Percentiles rank a stretch among this genome's conserved stretches.
Conservation (phyloP, 768 basidiomycete species). For the Paxillus rubicundulus region DNA sequence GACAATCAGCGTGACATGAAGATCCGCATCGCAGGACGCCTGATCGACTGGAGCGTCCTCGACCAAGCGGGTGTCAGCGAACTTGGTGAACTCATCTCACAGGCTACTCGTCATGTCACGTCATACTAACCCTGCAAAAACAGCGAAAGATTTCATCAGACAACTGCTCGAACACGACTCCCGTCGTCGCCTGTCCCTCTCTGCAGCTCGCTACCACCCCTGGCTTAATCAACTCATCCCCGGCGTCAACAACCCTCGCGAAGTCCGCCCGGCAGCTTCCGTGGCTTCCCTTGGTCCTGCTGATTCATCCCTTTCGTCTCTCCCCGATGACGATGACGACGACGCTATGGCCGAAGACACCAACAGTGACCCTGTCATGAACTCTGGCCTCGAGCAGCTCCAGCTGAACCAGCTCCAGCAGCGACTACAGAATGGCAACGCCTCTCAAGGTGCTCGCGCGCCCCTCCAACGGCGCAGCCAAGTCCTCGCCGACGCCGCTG, state of each 20-base stretch:
- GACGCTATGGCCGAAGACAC: slow-evolving; percentile 11
- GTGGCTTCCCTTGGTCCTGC: slow-evolving; percentile 11
- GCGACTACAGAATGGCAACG: slow-evolving; percentile 1
- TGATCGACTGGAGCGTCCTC: slow-evolving; percentile 61
- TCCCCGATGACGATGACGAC: slow-evolving; percentile 23
- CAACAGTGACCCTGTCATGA: slow-evolving; percentile 27
- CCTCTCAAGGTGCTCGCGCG: slow-evolving; percentile 10
- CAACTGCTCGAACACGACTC: slow-evolving; percentile 67
- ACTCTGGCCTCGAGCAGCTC: slow-evolving; percentile 32
- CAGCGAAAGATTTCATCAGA: slow-evolving; percentile 66
- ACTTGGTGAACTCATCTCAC: slow-evolving; percentile 40
- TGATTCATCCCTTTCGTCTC: slow-evolving; percentile 19
- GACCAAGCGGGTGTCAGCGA: slow-evolving; percentile 36
- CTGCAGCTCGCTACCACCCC: slow-evolving; percentile 64
- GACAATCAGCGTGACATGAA: slow-evolving; percentile 58
- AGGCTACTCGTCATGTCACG: neutral
- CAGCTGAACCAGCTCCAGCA: slow-evolving; percentile 28
- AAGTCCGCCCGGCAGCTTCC: slow-evolving; percentile 2
- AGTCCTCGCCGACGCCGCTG: slow-evolving; percentile 46
- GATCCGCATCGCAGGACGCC: slow-evolving; percentile 54
- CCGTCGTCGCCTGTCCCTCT: slow-evolving; percentile 63
- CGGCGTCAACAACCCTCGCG: neutral
- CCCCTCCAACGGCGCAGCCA: slow-evolving; percentile 48
- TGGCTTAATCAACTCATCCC: slow-evolving; percentile 53
- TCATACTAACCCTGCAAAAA: slow-evolving; percentile 30